Percentiles rank a stretch among this genome's conserved stretches.
phyloP scores from a whole-genome alignment of 1,139 yeast species.

The Yamadazyma epiphylla region DNA sequence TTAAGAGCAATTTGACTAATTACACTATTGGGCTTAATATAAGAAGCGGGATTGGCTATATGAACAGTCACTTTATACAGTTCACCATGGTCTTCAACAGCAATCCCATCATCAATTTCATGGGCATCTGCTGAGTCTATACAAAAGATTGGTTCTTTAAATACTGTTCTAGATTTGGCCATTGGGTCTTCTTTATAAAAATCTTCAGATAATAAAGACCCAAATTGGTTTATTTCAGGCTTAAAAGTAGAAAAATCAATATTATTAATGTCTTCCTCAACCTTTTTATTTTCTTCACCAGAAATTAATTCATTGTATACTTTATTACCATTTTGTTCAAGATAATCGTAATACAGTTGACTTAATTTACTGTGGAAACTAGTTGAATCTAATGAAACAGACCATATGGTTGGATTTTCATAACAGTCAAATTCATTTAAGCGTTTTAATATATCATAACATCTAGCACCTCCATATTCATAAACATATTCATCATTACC shows the following conservation, averaged over 20 bases:
- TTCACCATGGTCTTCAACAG: conserved; percentile 39
- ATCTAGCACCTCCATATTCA: conserved; percentile 46
- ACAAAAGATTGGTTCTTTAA: conserved; percentile 63
- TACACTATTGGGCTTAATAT: conserved; percentile 42
- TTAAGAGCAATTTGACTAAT: conserved; percentile 58
- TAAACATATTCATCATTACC: conserved; percentile 24
- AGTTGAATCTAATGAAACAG: conserved; percentile 42
- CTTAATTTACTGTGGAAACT: conserved; percentile 29
- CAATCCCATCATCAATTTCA: conserved; percentile 92
- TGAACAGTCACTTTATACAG: conserved; percentile 57
- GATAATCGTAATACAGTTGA: conserved; percentile 36
- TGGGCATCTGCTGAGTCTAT: conserved; percentile 80
- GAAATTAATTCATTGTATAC: conserved; percentile 1
- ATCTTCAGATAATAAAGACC: conserved; percentile 14
- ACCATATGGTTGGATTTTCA: conserved; percentile 49
- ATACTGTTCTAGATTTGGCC: conserved; percentile 26
- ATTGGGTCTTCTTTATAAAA: conserved; percentile 35
- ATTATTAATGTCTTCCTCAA: not conserved
- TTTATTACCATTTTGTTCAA: conserved; percentile 15
- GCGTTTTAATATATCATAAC: conserved; percentile 41
- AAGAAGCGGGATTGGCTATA: conserved; percentile 86
- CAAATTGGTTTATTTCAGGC: too few relatives aligned
- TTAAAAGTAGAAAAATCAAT: not conserved
- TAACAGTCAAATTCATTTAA: conserved; percentile 13
- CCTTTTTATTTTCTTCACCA: not conserved